These are phyloP conservation scores for Hibiscus mutabilis DNA, from an alignment of 345 rosid genomes.

Conservation along the genomic window DNA sequence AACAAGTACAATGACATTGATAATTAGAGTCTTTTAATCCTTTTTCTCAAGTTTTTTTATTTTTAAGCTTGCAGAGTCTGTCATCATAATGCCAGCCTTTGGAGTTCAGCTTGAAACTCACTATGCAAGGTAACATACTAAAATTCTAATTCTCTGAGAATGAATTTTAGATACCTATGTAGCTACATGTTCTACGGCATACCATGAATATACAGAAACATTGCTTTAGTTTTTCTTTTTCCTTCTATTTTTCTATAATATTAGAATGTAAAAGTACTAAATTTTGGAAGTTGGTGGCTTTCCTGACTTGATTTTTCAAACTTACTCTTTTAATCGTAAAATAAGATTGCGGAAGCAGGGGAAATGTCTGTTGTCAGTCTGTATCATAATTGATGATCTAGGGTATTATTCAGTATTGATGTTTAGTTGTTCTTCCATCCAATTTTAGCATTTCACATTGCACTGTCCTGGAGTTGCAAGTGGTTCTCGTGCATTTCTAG, in stretches of 20 bases:
- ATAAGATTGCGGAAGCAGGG: background rate
- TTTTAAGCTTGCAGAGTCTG: slow-evolving; percentile 56
- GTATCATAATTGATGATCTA: background rate
- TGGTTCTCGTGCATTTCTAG: slow-evolving; percentile 2
- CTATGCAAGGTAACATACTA: slow-evolving; percentile 44
- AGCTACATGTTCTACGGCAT: background rate
- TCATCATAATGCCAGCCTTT: slow-evolving; percentile 64
- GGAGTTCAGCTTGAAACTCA: slow-evolving; percentile 85
- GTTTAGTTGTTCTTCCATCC: background rate
- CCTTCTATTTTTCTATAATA: background rate
- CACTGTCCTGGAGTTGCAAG: background rate
- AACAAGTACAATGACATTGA: background rate
- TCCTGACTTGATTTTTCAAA: background rate
- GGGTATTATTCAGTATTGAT: background rate
- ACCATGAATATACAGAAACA: background rate
- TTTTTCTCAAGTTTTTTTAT: slow-evolving; percentile 10
- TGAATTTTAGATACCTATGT: background rate
- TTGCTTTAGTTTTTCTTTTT: no score
- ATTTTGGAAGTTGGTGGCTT: background rate
- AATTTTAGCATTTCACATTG: background rate
- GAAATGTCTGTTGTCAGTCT: background rate
- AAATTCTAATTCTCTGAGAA: background rate
- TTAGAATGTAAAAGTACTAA: background rate
- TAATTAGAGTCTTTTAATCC: background rate
- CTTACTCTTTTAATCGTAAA: no score